A percentile compares a stretch with the other conserved stretches of the same genome.
phyloP scores from a whole-genome alignment of 1,284 basidiomycete genomes.

The Omphalotus olearius region DNA sequence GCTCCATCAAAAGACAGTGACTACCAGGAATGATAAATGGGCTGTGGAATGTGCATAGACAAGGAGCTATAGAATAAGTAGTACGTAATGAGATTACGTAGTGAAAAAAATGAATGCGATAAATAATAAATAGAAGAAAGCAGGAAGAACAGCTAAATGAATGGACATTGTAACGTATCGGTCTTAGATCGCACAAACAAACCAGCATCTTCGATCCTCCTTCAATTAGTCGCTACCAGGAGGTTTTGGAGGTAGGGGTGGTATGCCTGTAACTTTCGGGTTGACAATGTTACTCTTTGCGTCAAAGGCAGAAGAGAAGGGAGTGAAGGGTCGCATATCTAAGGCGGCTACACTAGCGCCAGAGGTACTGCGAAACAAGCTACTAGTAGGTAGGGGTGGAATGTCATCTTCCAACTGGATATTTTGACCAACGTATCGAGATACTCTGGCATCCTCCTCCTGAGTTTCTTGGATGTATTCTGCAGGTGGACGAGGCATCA shows the following conservation, averaged over 20 bases:
- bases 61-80: no score
- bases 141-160: not conserved
- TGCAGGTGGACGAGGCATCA: slow-evolving; percentile 67
- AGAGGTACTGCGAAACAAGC: slow-evolving; percentile 14
- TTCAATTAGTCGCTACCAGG: no score
- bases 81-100: no score
- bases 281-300: not conserved
- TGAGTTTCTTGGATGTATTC: slow-evolving; percentile 77
- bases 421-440: slow-evolving; percentile 18
- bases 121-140: slow-evolving; percentile 3
- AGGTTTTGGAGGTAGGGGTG: slow-evolving; percentile 26
- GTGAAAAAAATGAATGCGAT: not conserved
- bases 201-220: not conserved
- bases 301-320: slow-evolving; percentile 34
- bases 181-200: not conserved
- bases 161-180: not conserved
- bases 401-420: slow-evolving; percentile 13
- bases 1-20: no score
- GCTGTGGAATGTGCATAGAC: no score
- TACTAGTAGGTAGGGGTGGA: slow-evolving; percentile 16
- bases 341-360: slow-evolving; percentile 18
- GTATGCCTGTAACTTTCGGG: slow-evolving; percentile 24
- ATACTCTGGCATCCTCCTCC: slow-evolving; percentile 57
- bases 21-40: no score
- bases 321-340: slow-evolving; percentile 39